These are phyloP conservation scores for Vaccinium corymbosum DNA, from an alignment of 148 eudicot species.

Conservation along the genomic window DNA sequence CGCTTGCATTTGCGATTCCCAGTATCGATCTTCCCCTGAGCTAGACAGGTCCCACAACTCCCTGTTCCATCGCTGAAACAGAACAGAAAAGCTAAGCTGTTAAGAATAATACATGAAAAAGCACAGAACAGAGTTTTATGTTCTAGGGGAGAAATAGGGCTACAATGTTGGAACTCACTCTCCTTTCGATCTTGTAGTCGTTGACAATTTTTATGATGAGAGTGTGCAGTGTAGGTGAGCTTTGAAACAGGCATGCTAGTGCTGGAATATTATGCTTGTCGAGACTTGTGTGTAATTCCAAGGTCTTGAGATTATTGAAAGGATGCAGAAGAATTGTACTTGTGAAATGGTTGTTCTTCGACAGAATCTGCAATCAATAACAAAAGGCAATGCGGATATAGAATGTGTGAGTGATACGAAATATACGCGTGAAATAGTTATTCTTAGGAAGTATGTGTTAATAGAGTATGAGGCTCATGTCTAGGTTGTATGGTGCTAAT, in stretches of 20 bases:
- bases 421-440: neutral
- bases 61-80: conserved; percentile 37
- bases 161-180: conserved; percentile 23
- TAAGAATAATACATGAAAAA: neutral
- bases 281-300: conserved; percentile 33
- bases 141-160: neutral
- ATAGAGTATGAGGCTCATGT: too few relatives aligned
- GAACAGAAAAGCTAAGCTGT: neutral
- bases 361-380: conserved; percentile 35
- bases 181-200: conserved; percentile 23
- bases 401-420: neutral
- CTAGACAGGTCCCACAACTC: conserved; percentile 34
- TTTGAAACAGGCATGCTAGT: conserved; percentile 41
- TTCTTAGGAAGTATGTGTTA: too few relatives aligned
- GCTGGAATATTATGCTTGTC: conserved; percentile 29
- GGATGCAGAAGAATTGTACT: conserved; percentile 20
- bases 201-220: conserved; percentile 35
- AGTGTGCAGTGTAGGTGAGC: conserved; percentile 39
- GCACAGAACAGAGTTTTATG: neutral
- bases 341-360: conserved; percentile 23
- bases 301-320: conserved; percentile 24
- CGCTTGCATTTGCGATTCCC: conserved; percentile 41
- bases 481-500: too few relatives aligned
- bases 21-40: conserved; percentile 32
- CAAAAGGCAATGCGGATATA: neutral